These are phyloP conservation scores for Globisporangium barbulae DNA, from an alignment of 352 stramenopile species.

Conservation along the genomic window DNA sequence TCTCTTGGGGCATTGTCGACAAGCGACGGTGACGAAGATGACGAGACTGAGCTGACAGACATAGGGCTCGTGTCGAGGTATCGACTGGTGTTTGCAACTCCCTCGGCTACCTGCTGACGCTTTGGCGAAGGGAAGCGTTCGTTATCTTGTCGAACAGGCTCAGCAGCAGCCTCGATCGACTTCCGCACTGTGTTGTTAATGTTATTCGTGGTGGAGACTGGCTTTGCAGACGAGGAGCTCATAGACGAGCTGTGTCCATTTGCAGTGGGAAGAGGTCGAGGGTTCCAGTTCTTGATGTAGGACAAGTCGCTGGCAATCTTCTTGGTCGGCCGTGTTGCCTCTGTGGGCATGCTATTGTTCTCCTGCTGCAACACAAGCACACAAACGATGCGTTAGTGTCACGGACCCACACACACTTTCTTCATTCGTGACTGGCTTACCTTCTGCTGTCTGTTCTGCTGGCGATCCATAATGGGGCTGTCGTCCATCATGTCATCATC, in stretches of 20 bases:
- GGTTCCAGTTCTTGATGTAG: conserved; percentile 48
- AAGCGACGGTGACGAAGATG: conserved; percentile 46
- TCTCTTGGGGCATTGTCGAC: conserved; percentile 29
- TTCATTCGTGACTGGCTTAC: not conserved
- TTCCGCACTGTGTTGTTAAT: conserved; percentile 6
- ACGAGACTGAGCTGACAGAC: conserved; percentile 54
- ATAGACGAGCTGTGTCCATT: not conserved
- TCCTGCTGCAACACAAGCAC: not conserved
- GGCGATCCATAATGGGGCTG: conserved; percentile 13
- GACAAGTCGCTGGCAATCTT: conserved; percentile 25
- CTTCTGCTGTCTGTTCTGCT: conserved; percentile 20
- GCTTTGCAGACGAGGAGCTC: not conserved
- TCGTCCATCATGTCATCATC: conserved; percentile 30
- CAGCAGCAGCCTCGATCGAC: conserved; percentile 7
- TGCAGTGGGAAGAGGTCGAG: conserved; percentile 16
- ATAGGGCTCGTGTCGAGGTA: conserved; percentile 32
- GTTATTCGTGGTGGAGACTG: not conserved
- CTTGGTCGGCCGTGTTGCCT: conserved; percentile 11
- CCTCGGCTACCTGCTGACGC: conserved; percentile 31
- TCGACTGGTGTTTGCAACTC: conserved; percentile 20
- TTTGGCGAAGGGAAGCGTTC: conserved; percentile 46
- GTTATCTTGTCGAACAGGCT: conserved; percentile 6
- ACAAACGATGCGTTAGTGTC: not conserved
- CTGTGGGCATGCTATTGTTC: conserved; percentile 4
- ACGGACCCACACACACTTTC: not conserved